These are phyloP conservation scores for Rhododendron kiyosumense DNA, from an alignment of 148 eudicot species.

Conservation along the genomic window DNA sequence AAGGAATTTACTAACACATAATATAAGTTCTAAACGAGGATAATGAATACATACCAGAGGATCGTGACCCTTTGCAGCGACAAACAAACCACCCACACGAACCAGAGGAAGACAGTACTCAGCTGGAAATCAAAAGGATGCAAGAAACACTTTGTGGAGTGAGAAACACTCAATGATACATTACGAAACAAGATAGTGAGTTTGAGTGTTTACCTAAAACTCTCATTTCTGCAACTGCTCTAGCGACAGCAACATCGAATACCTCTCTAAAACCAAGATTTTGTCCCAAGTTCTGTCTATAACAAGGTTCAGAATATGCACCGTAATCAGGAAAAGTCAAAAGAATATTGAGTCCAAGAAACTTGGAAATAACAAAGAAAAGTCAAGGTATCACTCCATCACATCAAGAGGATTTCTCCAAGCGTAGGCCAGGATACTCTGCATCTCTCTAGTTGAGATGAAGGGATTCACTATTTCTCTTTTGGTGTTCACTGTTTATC, in stretches of 20 bases:
- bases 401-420: not conserved
- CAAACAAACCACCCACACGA: conserved; percentile 86
- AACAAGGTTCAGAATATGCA: conserved; percentile 20
- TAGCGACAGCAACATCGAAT: conserved; percentile 84
- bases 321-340: conserved; percentile 4
- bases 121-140: conserved; percentile 40
- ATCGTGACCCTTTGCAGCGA: conserved; percentile 96
- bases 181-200: not conserved
- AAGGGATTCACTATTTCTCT: not conserved
- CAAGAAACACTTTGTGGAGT: conserved; percentile 8
- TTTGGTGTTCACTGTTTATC: not conserved
- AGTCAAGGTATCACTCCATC: not conserved
- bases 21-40: not conserved
- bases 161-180: not conserved
- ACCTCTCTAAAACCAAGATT: conserved; percentile 55
- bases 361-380: not conserved
- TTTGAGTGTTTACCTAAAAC: conserved; percentile 44
- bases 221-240: conserved; percentile 97
- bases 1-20: not conserved
- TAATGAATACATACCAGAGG: conserved; percentile 48
- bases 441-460: not conserved
- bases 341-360: not conserved
- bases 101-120: conserved; percentile 96
- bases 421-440: not conserved
- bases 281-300: conserved; percentile 78